Conservation (phyloP, 306 rosid species). For the Prunus fruticosa region DNA sequence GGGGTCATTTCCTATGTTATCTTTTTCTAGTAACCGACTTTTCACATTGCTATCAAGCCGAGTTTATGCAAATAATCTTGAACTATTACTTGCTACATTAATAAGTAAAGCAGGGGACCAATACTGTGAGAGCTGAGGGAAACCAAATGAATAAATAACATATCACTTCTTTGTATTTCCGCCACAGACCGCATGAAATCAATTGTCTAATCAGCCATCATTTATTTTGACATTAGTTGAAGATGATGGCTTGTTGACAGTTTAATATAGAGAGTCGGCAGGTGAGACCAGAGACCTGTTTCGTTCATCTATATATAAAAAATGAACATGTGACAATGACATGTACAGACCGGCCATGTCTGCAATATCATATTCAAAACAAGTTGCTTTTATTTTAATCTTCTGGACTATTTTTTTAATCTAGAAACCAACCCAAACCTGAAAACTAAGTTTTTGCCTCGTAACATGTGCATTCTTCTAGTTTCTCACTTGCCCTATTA, state of each 20-base stretch:
- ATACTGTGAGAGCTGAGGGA: neutral
- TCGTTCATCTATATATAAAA: neutral
- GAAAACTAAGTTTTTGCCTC: neutral
- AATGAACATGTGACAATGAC: neutral
- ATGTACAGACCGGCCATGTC: neutral
- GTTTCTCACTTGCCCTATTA: neutral
- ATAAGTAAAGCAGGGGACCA: neutral
- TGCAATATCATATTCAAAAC: slow-evolving; percentile 1
- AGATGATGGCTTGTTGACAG: neutral
- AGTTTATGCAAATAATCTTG: neutral
- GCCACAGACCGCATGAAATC: neutral
- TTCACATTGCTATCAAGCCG: neutral
- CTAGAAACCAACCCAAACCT: too few relatives aligned
- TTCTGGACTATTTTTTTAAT: too few relatives aligned
- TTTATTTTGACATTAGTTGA: slow-evolving; percentile 3
- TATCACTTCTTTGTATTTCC: neutral
- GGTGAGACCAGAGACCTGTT: neutral
- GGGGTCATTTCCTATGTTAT: neutral
- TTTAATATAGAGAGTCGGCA: slow-evolving; percentile 9
- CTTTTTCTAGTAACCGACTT: neutral
- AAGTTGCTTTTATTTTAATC: slow-evolving; percentile 9
- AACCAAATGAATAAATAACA: neutral
- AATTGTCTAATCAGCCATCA: neutral
- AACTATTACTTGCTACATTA: neutral
- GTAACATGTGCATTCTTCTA: neutral